Evolutionary conservation across 768 basidiomycete genomes (phyloP).

Genomic region (Boletus rubropictus): DNA sequence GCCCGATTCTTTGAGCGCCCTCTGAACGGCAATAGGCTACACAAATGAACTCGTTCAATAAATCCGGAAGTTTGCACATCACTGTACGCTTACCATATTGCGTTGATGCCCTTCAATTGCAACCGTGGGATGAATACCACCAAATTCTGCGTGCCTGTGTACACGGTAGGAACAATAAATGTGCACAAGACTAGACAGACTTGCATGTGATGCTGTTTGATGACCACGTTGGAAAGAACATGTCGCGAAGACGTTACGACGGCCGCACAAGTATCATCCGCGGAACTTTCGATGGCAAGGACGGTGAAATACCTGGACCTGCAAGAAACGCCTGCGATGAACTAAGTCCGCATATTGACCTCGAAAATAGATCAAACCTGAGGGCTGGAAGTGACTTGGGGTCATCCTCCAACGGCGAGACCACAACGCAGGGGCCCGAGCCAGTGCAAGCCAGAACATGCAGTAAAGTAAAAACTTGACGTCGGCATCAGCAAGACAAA

Average conservation of each 20-base stretch:
- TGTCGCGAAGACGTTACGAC: conserved; percentile 65
- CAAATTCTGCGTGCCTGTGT: conserved; percentile 29
- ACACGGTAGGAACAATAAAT: not conserved
- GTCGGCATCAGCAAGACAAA: too few relatives aligned
- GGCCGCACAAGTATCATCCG: conserved; percentile 92
- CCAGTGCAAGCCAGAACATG: conserved; percentile 1
- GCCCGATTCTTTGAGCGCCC: conserved; percentile 62
- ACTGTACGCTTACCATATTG: conserved; percentile 52
- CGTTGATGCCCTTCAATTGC: conserved; percentile 76
- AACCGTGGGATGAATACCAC: conserved; percentile 74
- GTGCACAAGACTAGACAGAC: conserved; percentile 10
- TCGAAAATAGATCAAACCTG: not conserved
- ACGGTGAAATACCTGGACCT: conserved; percentile 45
- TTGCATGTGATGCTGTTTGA: conserved; percentile 70
- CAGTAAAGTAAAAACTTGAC: not conserved
- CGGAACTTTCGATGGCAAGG: conserved; percentile 75
- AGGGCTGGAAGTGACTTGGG: not conserved
- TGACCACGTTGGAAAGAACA: conserved; percentile 80
- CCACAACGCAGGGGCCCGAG: not conserved
- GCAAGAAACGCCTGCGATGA: not conserved
- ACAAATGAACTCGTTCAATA: not conserved
- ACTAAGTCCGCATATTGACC: not conserved
- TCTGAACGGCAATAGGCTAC: conserved; percentile 68
- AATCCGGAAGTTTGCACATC: not conserved
- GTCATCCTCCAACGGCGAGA: not conserved